Evolutionary conservation across 2,329 filamentous ascomycete genomes (phyloP).

Genomic region (Calonectria montana): DNA sequence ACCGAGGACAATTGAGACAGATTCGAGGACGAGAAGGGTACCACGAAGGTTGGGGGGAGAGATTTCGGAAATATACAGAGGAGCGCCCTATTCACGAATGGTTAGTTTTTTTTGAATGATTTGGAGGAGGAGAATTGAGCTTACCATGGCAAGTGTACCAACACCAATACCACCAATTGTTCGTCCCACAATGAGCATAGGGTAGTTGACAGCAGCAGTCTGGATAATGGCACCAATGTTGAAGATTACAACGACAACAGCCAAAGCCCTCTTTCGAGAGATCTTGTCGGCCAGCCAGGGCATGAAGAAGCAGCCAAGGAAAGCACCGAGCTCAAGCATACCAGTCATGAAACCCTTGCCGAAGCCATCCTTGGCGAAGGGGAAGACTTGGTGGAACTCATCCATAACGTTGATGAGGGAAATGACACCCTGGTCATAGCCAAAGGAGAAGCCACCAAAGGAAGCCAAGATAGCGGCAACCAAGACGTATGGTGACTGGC

Average conservation of each 20-base stretch:
- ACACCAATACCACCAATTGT: slow-evolving; percentile 66
- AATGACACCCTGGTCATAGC: slow-evolving; percentile 50
- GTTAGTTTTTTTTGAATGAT: not conserved
- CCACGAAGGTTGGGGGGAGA: slow-evolving; percentile 43
- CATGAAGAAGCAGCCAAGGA: slow-evolving; percentile 24
- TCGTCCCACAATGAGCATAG: slow-evolving; percentile 63
- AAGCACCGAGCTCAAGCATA: slow-evolving; percentile 36
- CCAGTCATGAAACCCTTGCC: slow-evolving; percentile 44
- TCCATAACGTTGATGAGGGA: slow-evolving; percentile 57
- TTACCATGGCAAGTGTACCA: slow-evolving; percentile 61
- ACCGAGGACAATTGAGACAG: slow-evolving; percentile 46
- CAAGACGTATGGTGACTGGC: slow-evolving; percentile 48
- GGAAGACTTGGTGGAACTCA: slow-evolving; percentile 54
- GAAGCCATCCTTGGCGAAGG: slow-evolving; percentile 40
- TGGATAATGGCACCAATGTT: slow-evolving; percentile 65
- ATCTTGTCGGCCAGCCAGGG: slow-evolving; percentile 41
- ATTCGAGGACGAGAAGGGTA: slow-evolving; percentile 46
- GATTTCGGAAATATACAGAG: slow-evolving; percentile 44
- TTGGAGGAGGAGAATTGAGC: not conserved
- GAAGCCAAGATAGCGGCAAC: slow-evolving; percentile 56
- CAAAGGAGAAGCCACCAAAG: slow-evolving; percentile 36
- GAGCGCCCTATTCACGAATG: slow-evolving; percentile 25
- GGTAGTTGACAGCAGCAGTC: slow-evolving; percentile 59
- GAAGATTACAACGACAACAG: slow-evolving; percentile 63
- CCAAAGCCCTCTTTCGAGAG: slow-evolving; percentile 64